Evolutionary conservation across 169 alveolate species (phyloP), one percentile per base, ranked within the genome.

Genomic region (Condylostoma magnum): DNA sequence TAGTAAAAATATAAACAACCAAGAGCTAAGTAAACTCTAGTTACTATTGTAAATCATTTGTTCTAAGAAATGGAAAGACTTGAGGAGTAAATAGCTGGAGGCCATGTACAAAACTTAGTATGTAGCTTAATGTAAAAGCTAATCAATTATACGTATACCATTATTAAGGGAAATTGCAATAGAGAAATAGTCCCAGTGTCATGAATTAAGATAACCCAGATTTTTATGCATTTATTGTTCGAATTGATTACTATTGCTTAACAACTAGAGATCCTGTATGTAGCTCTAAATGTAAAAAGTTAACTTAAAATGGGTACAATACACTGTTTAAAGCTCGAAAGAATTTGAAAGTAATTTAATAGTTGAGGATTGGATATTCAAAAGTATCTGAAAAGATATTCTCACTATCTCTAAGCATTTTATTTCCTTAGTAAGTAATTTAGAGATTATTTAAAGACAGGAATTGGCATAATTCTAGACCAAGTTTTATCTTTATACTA

Each of bases 231-330:
- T 89, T 63, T 86, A 85, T 1, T 93, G 97, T 43, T 79, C 96
- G 72, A 82, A 80, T 18, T 58, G 71, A 87, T 53, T 78, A 75
- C 50, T 93, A 86, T 77, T 89, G 95, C 67, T 85, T 85, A 36
- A 87, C 85, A n/a, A 76, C 91, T 20, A 58, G 84, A 77, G 86
- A 87, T 27, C 95, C 97, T 36, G 74, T 93, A 3, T 93, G 97
- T 69, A 79, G 94, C 2, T 73, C 76, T 37, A 84, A 82, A 51
- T 93, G 97, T 44, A 93, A 93, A 76, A 58, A 79, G 15, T 2
- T 2, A n/a, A 60, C 27, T 15, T 41, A 8, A 60, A 38, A 3
- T 38, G 41, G 20, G 8, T 18, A 18, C 56, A 60, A 60, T 25
- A 12, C 6, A 55, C 56, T n/a, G 71, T 38, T 20, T 8, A n/a